Base-by-base conservation (phyloP, 208 protist genomes). In the Balamuthia mandrillaris region DNA sequence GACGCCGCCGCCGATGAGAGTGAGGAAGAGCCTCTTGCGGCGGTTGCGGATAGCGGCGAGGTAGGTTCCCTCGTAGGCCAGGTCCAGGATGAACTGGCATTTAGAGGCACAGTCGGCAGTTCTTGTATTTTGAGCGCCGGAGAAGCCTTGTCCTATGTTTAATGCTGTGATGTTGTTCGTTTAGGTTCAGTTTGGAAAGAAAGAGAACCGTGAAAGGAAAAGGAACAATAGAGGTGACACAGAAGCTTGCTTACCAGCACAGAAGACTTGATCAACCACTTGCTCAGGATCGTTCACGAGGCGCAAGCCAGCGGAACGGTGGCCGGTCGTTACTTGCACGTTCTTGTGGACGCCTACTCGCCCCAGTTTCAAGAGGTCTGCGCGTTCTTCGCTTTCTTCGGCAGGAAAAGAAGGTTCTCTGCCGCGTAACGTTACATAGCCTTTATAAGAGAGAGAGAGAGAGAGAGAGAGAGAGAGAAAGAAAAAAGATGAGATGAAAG, bases 61-160 rank as follows among this genome's bases (percentile, higher is more conserved):
- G 31, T 84, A 84, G 52, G 77, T 84, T 41, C 56, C 77, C 44
- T 84, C 77, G 54, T 84, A 84, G 56, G 63, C 45, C 21, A 29
- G 56, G 41, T 84, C 77, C 18, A 84, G 77, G 56, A 84, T 84
- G 54, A 84, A 84, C 77, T 84, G 77, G 42, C 77, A 84, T 58
- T 84, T 84, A 2, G 35, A 51, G 21, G 27, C 18, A 35, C 39
- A 63, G 3, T 33, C 9, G 10, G 77, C 21, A 37, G 27, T 58
- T 7, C 54, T 51, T 42, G 49, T 51, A 45, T 83, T 83, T 37
- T 24, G 16, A 51, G 68, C 68, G 35, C 77, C 54, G 31, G 77
- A 83, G 39, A 70, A 49, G 21, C 77, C 77, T 56, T 83, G 77
- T 14, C 39, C 77, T 33, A 83, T 68, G 77, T 83, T 83, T 56